Evolutionary conservation across 371 early-diverging fungal species (phyloP).

Genomic region (Entomophthora muscae): DNA sequence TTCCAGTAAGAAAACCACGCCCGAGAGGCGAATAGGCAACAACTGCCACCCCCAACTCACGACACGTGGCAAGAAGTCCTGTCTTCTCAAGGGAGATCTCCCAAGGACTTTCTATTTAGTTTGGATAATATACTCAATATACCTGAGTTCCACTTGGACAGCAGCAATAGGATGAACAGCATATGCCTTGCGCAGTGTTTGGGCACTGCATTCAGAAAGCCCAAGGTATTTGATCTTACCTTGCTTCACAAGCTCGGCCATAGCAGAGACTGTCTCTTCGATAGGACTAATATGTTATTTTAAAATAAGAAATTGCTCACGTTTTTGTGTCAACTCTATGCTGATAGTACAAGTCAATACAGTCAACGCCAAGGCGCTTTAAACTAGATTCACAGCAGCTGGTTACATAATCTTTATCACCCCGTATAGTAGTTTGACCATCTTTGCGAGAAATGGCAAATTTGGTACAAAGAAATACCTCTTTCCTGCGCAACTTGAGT

Average conservation of each 20-base stretch:
- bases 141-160: slow-evolving; percentile 24
- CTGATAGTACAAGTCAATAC: no score
- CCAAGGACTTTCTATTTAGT: neutral
- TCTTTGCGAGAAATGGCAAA: neutral
- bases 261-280: no score
- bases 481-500: neutral
- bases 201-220: neutral
- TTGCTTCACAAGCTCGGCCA: no score
- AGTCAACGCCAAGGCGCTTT: no score
- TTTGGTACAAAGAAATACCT: slow-evolving; percentile 1
- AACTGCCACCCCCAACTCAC: no score
- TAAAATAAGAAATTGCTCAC: neutral
- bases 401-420: neutral
- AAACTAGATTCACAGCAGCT: slow-evolving; percentile 17
- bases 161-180: no score
- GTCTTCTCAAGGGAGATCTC: neutral
- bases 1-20: slow-evolving; percentile 32
- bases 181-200: no score
- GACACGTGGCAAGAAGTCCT: slow-evolving; percentile 13
- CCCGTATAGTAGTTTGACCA: neutral
- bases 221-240: slow-evolving; percentile 1
- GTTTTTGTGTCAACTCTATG: slow-evolving; percentile 25
- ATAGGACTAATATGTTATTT: no score
- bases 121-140: neutral
- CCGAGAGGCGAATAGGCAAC: no score